Base-by-base conservation (phyloP, 139 green algal species). In the Micractinium sp. region DNA sequence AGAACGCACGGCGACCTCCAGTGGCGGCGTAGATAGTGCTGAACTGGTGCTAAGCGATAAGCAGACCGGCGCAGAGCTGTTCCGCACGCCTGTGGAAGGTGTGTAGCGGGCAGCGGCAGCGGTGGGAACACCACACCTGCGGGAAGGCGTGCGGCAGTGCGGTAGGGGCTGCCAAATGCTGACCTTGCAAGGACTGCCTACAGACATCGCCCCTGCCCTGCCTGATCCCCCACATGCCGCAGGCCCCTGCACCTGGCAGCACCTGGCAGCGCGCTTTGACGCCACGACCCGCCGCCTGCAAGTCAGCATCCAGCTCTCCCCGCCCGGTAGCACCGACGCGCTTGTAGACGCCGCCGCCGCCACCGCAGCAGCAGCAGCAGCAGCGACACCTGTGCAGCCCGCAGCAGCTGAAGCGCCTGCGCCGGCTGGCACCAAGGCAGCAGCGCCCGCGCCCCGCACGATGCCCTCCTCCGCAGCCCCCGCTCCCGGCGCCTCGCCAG, bases 241-340 rank as follows among this genome's bases (percentile, higher is more conserved):
- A 89, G 85, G 56, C 0, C 74, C 33, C 35, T 89, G 85, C 75
- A 84, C 77, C 56, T 89, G 74, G 74, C 29, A 77, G 25, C 56
- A 77, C 27, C 74, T 89, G 19, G 18, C 15, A 25, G 85, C 85
- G 2, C 27, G 38, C 13, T 84, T 89, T 16, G 75, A 89, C 56
- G 2, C 18, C 15, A 20, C 25, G 33, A 53, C 19, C 14, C 85
- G 77, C 16, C 35, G 20, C 31, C 75, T 89, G 85, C 33, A 47
- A 3, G 61, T 89, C 18, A 36, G 3, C 35, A 84, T 89, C 35
- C 31, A n/a, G 23, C 75, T 89, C 22, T 38, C 33, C 29, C 74
- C 74, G 14, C 27, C 41, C 33, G 73, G 73, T 53, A 75, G 47
- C 35, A 27, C 35, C 33, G 75, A 85, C 74, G 25, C 33, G 27